Conservation (phyloP, 345 rosid genomes). For the Gossypium australe region DNA sequence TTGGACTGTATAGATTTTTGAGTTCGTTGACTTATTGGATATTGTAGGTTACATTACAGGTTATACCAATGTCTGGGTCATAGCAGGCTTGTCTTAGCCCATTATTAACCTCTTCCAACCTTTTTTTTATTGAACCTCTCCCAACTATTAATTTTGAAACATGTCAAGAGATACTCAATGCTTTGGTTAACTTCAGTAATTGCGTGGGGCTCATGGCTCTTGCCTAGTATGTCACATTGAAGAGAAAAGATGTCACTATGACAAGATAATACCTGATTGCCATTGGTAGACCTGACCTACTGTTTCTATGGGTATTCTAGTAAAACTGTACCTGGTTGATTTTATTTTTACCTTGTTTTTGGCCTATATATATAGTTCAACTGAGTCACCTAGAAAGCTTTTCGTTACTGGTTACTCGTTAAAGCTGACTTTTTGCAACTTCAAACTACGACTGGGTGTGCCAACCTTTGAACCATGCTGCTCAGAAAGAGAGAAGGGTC, state of each 20-base stretch:
- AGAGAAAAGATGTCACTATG: neutral
- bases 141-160: neutral
- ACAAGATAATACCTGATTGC: neutral
- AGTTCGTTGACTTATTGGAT: neutral
- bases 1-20: neutral
- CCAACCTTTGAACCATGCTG: neutral
- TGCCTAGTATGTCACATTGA: neutral
- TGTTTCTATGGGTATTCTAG: neutral
- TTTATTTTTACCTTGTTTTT: neutral
- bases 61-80: neutral
- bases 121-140: no score
- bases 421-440: neutral
- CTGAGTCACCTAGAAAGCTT: neutral
- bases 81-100: neutral
- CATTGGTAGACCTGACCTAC: neutral
- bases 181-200: neutral
- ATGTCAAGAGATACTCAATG: neutral
- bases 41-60: neutral
- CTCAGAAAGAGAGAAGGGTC: neutral
- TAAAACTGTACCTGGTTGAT: neutral
- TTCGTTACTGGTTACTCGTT: conserved; percentile 3
- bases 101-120: neutral
- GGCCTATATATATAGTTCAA: neutral
- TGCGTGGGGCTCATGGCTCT: neutral
- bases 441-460: neutral